A percentile compares a stretch with the other conserved stretches of the same genome.
Conservation (phyloP, 805 yeast species). For the Pichia cabralensis region DNA sequence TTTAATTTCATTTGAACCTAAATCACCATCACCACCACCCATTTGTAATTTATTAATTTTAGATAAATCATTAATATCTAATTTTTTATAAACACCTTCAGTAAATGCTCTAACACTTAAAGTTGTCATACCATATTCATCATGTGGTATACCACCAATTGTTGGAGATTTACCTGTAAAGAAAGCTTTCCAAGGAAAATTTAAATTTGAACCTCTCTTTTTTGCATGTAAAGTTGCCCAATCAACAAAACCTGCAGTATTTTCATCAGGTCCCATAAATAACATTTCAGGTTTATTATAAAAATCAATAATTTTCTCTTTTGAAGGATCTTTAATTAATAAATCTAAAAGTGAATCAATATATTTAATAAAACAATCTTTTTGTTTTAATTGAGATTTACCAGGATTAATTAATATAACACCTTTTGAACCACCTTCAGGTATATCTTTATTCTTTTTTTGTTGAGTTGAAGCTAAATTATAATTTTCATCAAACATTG, state of each 20-base stretch:
- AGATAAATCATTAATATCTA: slow-evolving; percentile 44
- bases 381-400: slow-evolving; percentile 66
- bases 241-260: slow-evolving; percentile 89
- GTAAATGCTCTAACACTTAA: slow-evolving; percentile 89
- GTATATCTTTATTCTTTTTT: slow-evolving; percentile 93
- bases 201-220: slow-evolving; percentile 84
- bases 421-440: slow-evolving; percentile 99
- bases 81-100: slow-evolving; percentile 75
- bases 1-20: slow-evolving; percentile 91
- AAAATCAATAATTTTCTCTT: slow-evolving; percentile 77
- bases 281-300: slow-evolving; percentile 80
- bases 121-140: slow-evolving; percentile 96
- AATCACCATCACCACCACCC: slow-evolving; percentile 98
- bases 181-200: slow-evolving; percentile 78
- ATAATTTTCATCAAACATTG: slow-evolving; percentile 92
- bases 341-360: slow-evolving; percentile 86
- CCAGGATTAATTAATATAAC: slow-evolving; percentile 75
- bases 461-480: slow-evolving; percentile 94
- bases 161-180: slow-evolving; percentile 90
- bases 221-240: slow-evolving; percentile 97
- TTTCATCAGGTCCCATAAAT: slow-evolving; percentile 99
- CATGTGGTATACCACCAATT: slow-evolving; percentile 97
- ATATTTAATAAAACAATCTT: slow-evolving; percentile 83
- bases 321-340: slow-evolving; percentile 60
- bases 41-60: slow-evolving; percentile 79